A percentile compares a stretch with the other conserved stretches of the same genome.
Evolutionary conservation across 192 early-diverging fungal species (phyloP).

Genomic region (Coemansia sp.): DNA sequence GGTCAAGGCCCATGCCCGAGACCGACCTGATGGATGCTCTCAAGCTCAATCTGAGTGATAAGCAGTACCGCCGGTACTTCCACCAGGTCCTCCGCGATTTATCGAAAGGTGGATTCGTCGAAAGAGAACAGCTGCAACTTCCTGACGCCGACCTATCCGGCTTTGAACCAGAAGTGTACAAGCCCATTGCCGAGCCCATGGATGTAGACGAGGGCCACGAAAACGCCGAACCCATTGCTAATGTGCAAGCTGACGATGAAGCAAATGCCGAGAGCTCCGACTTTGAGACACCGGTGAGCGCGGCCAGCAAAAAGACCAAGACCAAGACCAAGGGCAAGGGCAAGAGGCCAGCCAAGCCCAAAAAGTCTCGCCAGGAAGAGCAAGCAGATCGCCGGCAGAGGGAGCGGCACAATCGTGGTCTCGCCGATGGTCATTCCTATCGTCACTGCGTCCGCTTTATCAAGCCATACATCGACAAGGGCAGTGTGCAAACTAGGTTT

Average conservation of each 20-base stretch:
- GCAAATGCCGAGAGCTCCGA: not conserved
- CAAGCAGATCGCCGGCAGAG: not conserved
- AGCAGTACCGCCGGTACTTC: slow-evolving; percentile 24
- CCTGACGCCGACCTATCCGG: slow-evolving; percentile 1
- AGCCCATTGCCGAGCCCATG: not conserved
- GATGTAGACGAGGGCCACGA: not conserved
- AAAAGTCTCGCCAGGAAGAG: not conserved
- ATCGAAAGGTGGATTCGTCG: slow-evolving; percentile 7
- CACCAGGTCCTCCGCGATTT: slow-evolving; percentile 24
- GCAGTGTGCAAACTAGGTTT: too few species aligned
- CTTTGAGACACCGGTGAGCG: not conserved
- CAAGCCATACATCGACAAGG: slow-evolving; percentile 36
- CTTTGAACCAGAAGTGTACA: not conserved
- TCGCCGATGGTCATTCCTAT: slow-evolving; percentile 17
- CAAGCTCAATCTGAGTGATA: slow-evolving; percentile 24
- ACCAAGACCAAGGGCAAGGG: not conserved
- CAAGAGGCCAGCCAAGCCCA: not conserved
- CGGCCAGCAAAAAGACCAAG: not conserved
- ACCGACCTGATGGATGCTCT: slow-evolving; percentile 31
- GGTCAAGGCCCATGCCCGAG: slow-evolving; percentile 32
- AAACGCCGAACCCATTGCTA: not conserved
- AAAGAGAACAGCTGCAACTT: slow-evolving; percentile 27
- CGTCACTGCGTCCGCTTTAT: slow-evolving; percentile 44
- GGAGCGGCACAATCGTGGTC: not conserved
- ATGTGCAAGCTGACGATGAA: not conserved